Conservation (phyloP, 441 rosid genomes). For the Gossypium davidsonii region DNA sequence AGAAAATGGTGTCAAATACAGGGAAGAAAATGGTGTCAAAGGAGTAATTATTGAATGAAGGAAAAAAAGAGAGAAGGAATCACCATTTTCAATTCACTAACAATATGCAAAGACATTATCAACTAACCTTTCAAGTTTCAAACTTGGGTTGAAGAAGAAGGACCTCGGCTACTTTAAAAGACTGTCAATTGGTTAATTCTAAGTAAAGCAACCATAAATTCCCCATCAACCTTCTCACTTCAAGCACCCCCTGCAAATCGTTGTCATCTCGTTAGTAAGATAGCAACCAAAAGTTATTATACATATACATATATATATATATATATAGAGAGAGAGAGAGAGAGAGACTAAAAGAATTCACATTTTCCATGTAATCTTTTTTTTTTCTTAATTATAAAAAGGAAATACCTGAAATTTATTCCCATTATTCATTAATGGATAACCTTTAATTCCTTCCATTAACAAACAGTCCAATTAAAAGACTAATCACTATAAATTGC, state of each 20-base stretch:
- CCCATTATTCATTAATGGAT: not conserved
- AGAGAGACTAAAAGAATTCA: not conserved
- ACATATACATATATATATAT: no score
- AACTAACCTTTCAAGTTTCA: conserved; percentile 6
- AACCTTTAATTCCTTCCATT: not conserved
- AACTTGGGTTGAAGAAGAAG: not conserved
- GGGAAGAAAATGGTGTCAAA: not conserved
- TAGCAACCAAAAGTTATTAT: no score
- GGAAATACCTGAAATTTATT: not conserved
- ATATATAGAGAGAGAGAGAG: no score
- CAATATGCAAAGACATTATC: not conserved
- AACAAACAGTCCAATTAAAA: not conserved
- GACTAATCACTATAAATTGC: not conserved
- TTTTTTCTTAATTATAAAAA: not conserved
- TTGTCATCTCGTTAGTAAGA: not conserved
- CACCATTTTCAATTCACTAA: not conserved
- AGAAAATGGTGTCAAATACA: not conserved
- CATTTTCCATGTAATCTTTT: not conserved
- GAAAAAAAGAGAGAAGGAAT: not conserved
- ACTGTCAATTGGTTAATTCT: conserved; percentile 1
- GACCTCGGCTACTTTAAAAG: not conserved
- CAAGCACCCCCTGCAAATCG: not conserved
- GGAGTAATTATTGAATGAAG: not conserved
- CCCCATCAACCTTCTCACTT: not conserved
- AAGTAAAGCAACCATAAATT: not conserved